Base-by-base conservation (phyloP, 2,329 filamentous ascomycete genomes). In the Penicillium sp. region DNA sequence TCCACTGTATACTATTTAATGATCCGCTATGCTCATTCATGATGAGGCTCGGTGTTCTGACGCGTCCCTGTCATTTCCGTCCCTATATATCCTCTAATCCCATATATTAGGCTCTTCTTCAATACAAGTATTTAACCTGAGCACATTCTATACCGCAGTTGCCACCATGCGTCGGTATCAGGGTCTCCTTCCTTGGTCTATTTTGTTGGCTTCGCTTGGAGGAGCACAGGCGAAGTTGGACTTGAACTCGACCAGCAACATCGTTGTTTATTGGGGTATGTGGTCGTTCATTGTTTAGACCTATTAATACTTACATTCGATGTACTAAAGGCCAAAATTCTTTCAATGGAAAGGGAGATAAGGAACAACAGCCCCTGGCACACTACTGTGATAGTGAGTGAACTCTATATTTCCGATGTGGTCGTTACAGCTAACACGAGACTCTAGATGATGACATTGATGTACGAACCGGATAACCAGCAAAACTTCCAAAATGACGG, bases 191-290 rank as follows among this genome's bases (percentile, higher is more conserved):
- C 51, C 58, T 40, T 51, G 64, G 26, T 53, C 61, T 3, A 56
- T 62, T 34, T 56, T 67, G 49, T 41, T 68, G 29, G 62, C 64
- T 35, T 59, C 58, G 39, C 37, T 72, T 31, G 57, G 64, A 32
- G 57, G 59, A 45, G 66, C 60, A 10, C 59, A 66, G 55, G 73
- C 71, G 15, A 68, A 64, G 22, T 66, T 80, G 57, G 67, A 75
- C 53, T 53, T 76, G 4, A 61, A 60, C n/a, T 72, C 74, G 1
- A 58, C 62, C 2, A 71, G 64, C 43, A 85, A 84, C 58, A 62
- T 86, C 47, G 81, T 77, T 24, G 72, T 85, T 2, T 87, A 87
- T 64, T 87, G 83, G 83, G 83, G 67, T 69, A 54, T 42, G 58
- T 53, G 15, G 19, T 34, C 15, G 7, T 31, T 2, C 3, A 13